These are phyloP conservation scores for Pichia paraexigua DNA, from an alignment of 805 yeast genomes.

Conservation along the genomic window DNA sequence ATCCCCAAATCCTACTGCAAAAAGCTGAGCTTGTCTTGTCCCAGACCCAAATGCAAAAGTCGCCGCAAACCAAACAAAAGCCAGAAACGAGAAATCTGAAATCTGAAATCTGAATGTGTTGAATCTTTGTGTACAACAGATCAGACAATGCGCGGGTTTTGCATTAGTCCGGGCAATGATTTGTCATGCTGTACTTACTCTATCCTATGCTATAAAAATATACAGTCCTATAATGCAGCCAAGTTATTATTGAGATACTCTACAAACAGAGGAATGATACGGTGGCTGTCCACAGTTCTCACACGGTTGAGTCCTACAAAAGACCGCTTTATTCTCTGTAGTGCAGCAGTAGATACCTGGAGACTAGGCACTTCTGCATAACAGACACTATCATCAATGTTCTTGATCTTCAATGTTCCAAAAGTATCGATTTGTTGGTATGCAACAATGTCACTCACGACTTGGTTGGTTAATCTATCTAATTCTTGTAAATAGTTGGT, in stretches of 20 bases:
- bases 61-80: not conserved
- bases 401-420: conserved; percentile 36
- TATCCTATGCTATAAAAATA: too few species aligned
- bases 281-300: conserved; percentile 59
- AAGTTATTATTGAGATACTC: conserved; percentile 68
- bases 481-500: conserved; percentile 70
- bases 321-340: conserved; percentile 78
- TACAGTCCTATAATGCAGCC: conserved; percentile 22
- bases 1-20: not conserved
- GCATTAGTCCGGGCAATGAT: too few species aligned
- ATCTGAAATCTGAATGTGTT: not conserved
- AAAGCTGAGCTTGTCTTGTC: not conserved
- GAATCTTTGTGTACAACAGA: too few species aligned
- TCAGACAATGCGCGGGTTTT: not conserved
- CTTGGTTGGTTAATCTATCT: conserved; percentile 61
- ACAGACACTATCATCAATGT: conserved; percentile 31
- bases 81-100: not conserved
- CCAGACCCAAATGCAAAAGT: not conserved
- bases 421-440: conserved; percentile 45
- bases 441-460: conserved; percentile 54
- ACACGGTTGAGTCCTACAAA: conserved; percentile 76
- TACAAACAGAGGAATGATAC: conserved; percentile 67
- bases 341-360: conserved; percentile 59
- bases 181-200: too few species aligned
- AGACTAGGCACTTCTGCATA: conserved; percentile 52